Base-by-base conservation (phyloP, 257 asterid species). In the Ballota nigra region DNA sequence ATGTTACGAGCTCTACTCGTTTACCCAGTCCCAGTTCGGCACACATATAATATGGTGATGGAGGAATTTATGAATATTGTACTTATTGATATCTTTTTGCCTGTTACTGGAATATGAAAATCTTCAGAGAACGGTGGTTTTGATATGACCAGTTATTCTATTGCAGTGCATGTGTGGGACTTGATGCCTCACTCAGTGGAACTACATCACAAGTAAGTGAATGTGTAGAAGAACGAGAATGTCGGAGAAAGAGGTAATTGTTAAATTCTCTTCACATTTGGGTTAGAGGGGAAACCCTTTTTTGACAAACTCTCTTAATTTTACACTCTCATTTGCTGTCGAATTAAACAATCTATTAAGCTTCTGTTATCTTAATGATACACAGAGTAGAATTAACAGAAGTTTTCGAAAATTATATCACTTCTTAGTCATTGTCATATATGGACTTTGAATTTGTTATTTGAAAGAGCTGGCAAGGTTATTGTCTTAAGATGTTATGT, bases 201-300 rank as follows among this genome's bases (percentile, higher is more conserved):
- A 79, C 83, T 63, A 69, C 83, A 23, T 85, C 83, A 8, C 96
- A 78, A 75, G 84, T 75, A 68, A 85, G 77, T 57, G 92, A 89
- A 38, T 75, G 72, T 66, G 68, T 79, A 28, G 87, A 86, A 52
- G 89, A 88, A 41, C 77, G 81, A 63, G 96, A 84, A 66, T 77
- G 80, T 63, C 87, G 78, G n/a, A 69, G 86, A 63, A 92, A 89
- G 93, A 92, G 96, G 98, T 92, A 81, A 72, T 68, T 38, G 24
- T 69, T 18, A 16, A 28, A 51, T 45, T 12, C 11, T 31, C 60
- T 26, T 51, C 34, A 23, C n/a, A 40, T 41, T 36, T 69, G 58
- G 28, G 43, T 59, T 9, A 43, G 43, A 57, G 47, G 68, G 41
- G 8, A 40, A 59, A 8, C 20, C 19, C 20, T n/a, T n/a, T n/a